Evolutionary conservation across 83 land plant species (phyloP), one percentile per base, ranked within the genome.

Genomic region (Picea abies): DNA sequence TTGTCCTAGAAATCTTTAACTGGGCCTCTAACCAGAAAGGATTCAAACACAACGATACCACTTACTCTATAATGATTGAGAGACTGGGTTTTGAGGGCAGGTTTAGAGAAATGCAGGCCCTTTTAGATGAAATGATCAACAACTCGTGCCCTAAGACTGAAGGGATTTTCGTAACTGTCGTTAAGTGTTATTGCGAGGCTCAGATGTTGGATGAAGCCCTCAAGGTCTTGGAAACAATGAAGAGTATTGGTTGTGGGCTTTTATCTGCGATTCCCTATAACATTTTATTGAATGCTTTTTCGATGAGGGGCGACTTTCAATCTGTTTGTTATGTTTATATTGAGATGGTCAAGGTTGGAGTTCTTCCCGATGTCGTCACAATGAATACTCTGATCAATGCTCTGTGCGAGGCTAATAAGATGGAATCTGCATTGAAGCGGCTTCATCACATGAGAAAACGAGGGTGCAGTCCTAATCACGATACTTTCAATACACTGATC

Each of bases 331-430:
- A 83, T 83, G 83, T 86, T 23, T 89, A 86, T 29, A 89, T 86
- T 67, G 91, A 84, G 35, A 86, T 89, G 81, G 88, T 86, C 82
- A 89, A 89, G 81, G 85, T 76, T 3, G 83, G 86, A 23, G 58
- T 82, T 76, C 25, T 80, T 63, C 91, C 91, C 4, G 82, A 76
- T 81, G 85, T 86, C 52, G 87, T 86, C 19, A 86, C 91, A 2
- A 80, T 89, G 82, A 89, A 89, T 78, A 80, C 15, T 76, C 29
- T 89, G 73, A 79, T 89, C 41, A 84, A 82, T 41, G 88, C 67
- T 23, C 60, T 89, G 70, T 83, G 85, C 78, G 82, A 81, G 58
- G 58, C 35, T 3, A 75, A 64, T 25, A 58, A 67, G 15, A 20
- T 81, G 32, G 85, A 86, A 17, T 17, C 69, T 1, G 88, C 85